phyloP scores from a whole-genome alignment of 1,139 yeast species.

The Pichia sp. region DNA sequence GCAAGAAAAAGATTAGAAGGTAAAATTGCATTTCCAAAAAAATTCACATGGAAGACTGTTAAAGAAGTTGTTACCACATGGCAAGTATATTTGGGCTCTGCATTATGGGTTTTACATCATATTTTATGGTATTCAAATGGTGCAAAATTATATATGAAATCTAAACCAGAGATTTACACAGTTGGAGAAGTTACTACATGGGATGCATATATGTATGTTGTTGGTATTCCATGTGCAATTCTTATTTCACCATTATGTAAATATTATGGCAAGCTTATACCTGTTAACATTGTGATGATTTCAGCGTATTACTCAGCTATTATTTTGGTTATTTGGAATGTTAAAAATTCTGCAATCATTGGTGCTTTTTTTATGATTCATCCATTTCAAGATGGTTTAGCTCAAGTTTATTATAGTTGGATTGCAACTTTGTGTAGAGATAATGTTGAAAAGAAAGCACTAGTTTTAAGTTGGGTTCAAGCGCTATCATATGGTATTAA shows the following conservation, averaged over 20 bases:
- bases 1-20: not conserved
- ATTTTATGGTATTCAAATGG: not conserved
- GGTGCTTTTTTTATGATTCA: conserved; percentile 11
- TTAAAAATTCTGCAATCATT: not conserved
- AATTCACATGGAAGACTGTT: not conserved
- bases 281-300: not conserved
- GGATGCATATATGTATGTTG: not conserved
- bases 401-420: conserved; percentile 46
- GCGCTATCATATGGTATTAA: conserved; percentile 45
- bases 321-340: not conserved
- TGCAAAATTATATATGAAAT: not conserved
- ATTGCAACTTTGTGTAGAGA: conserved; percentile 36
- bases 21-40: not conserved
- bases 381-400: conserved; percentile 12
- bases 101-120: not conserved
- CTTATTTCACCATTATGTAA: not conserved
- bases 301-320: not conserved
- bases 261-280: not conserved
- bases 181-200: not conserved
- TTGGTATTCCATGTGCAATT: not conserved
- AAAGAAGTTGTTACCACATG: not conserved
- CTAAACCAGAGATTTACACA: not conserved
- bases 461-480: conserved; percentile 44
- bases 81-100: not conserved
- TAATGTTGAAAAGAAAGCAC: conserved; percentile 44